Evolutionary conservation across 1,284 basidiomycete species (phyloP).

Genomic region (Macrocybe sp.): DNA sequence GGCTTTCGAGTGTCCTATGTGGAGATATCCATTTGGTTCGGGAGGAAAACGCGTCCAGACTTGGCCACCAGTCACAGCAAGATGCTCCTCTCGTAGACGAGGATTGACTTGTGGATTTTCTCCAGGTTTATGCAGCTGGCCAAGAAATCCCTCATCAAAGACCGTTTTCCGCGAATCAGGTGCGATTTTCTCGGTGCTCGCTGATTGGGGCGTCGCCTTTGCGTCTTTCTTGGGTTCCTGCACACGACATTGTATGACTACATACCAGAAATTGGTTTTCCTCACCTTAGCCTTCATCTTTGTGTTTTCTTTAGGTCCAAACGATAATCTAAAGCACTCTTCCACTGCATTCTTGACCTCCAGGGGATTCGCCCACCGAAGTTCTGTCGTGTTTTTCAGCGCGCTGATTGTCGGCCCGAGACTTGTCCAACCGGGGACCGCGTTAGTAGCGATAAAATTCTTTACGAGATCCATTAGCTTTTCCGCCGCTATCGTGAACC

Average conservation of each 20-base stretch:
- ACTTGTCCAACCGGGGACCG: slow-evolving; percentile 68
- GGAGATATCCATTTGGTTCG: slow-evolving; percentile 96
- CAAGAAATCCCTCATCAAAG: slow-evolving; percentile 95
- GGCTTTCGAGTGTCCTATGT: slow-evolving; percentile 97
- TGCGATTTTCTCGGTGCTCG: slow-evolving; percentile 28
- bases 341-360: slow-evolving; percentile 91
- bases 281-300: slow-evolving; percentile 72
- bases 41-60: slow-evolving; percentile 98
- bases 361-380: slow-evolving; percentile 88
- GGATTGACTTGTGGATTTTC: slow-evolving; percentile 88
- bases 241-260: not conserved
- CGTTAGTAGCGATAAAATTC: slow-evolving; percentile 54
- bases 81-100: slow-evolving; percentile 77
- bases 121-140: slow-evolving; percentile 90
- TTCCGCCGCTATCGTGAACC: slow-evolving; percentile 72
- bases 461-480: slow-evolving; percentile 63
- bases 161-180: slow-evolving; percentile 54
- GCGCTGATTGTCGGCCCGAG: slow-evolving; percentile 70
- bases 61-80: slow-evolving; percentile 75
- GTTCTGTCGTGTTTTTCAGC: slow-evolving; percentile 61
- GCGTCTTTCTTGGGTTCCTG: slow-evolving; percentile 52
- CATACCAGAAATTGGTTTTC: slow-evolving; percentile 1
- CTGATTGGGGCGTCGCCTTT: slow-evolving; percentile 29
- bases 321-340: slow-evolving; percentile 65
- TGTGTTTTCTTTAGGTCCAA: slow-evolving; percentile 73